Percentiles rank a stretch among this genome's conserved stretches.
Conservation (phyloP, 495 filamentous ascomycete species). For the Neurospora intermedia region DNA sequence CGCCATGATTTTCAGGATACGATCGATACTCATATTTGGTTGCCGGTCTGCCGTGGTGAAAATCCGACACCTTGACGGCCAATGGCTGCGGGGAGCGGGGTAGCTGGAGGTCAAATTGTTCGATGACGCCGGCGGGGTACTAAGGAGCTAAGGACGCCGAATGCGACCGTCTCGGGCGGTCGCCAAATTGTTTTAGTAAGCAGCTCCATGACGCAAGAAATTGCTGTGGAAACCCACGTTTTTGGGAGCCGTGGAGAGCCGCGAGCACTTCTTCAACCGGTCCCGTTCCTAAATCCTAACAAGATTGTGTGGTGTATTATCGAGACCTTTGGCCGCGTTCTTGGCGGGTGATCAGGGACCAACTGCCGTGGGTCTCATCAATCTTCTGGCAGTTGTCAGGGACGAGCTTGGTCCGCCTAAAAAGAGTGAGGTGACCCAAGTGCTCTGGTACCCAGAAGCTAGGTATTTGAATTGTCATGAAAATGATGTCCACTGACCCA, state of each 20-base stretch:
- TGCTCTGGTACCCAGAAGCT: neutral
- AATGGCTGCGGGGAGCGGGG: neutral
- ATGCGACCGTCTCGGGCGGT: neutral
- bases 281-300: neutral
- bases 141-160: neutral
- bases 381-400: no score
- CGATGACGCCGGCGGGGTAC: neutral
- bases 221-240: neutral
- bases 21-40: neutral
- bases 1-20: constrained; percentile 1
- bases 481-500: neutral
- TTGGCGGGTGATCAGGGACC: no score
- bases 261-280: neutral
- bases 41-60: constrained; percentile 1
- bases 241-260: neutral
- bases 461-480: neutral
- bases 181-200: neutral
- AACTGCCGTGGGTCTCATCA: no score
- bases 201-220: neutral
- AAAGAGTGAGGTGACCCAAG: neutral
- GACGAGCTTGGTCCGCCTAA: neutral
- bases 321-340: no score
- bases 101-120: neutral
- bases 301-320: no score
- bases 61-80: neutral